Conservation (phyloP, 306 rosid genomes). For the Acacia melanoxylon region DNA sequence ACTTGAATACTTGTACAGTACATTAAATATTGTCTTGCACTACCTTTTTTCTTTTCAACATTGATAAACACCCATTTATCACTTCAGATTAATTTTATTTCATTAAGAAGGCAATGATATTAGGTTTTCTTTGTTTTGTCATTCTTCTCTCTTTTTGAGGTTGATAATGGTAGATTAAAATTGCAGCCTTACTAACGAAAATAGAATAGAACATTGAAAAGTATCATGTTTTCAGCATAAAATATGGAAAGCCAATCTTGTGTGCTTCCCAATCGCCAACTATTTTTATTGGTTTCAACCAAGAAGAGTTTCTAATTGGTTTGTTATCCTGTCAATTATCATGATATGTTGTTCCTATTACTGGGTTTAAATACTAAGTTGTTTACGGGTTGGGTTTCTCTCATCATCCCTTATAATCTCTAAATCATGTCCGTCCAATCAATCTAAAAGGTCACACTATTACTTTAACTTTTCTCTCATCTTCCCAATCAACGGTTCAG, state of each 20-base stretch:
- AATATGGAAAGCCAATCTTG: background rate
- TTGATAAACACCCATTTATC: background rate
- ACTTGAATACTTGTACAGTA: conserved; percentile 25
- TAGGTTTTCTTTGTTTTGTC: too few species aligned
- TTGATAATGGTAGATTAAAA: background rate
- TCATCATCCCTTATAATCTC: too few species aligned
- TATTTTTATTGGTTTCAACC: background rate
- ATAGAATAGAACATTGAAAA: background rate
- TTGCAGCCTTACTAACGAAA: background rate
- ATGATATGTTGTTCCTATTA: background rate
- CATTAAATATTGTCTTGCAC: background rate
- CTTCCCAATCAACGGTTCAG: too few species aligned
- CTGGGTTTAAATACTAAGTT: background rate
- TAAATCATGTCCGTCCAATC: too few species aligned
- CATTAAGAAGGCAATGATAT: background rate
- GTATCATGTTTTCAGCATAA: background rate
- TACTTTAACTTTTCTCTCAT: too few species aligned
- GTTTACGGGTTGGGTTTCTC: background rate
- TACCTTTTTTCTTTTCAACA: conserved; percentile 11
- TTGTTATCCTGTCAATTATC: background rate
- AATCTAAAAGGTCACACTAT: too few species aligned
- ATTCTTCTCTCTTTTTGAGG: too few species aligned
- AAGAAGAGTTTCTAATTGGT: background rate
- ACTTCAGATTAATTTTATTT: conserved; percentile 1
- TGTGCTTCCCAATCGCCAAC: background rate